These are phyloP conservation scores for Lepiota subincarnata DNA, from an alignment of 768 basidiomycete genomes.

Conservation along the genomic window DNA sequence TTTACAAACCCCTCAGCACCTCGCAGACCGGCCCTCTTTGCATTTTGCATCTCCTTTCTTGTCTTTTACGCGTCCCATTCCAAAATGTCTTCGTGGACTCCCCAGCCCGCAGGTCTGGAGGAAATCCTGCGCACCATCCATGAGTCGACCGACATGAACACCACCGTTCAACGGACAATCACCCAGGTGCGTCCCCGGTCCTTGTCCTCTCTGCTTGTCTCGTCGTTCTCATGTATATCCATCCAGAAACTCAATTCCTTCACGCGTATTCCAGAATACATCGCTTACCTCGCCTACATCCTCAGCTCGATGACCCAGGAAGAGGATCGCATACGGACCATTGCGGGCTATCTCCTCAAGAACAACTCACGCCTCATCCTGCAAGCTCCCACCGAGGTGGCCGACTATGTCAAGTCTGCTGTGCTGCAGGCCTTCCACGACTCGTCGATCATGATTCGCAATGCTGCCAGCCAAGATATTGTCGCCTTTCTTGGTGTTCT, in stretches of 20 bases:
- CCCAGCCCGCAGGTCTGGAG: conserved; percentile 80
- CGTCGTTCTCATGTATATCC: conserved; percentile 16
- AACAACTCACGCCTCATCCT: conserved; percentile 86
- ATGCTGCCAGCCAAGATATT: conserved; percentile 91
- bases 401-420: conserved; percentile 68
- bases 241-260: conserved; percentile 81
- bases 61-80: conserved; percentile 29
- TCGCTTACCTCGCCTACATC: conserved; percentile 94
- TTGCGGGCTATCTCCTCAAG: conserved; percentile 96
- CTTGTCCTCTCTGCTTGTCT: conserved; percentile 13
- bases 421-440: conserved; percentile 82
- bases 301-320: conserved; percentile 76
- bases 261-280: conserved; percentile 88
- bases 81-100: conserved; percentile 75
- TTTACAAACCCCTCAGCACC: conserved; percentile 15
- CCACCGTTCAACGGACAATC: conserved; percentile 74
- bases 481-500: conserved; percentile 84
- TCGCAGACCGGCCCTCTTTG: conserved; percentile 19
- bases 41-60: conserved; percentile 18
- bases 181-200: conserved; percentile 57
- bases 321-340: conserved; percentile 89
- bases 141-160: conserved; percentile 79
- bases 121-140: conserved; percentile 91
- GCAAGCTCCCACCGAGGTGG: conserved; percentile 58
- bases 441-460: conserved; percentile 81